Evolutionary conservation across 192 early-diverging fungal genomes (phyloP), one percentile per base, ranked within the genome.

Genomic region (Dissophora ornata): DNA sequence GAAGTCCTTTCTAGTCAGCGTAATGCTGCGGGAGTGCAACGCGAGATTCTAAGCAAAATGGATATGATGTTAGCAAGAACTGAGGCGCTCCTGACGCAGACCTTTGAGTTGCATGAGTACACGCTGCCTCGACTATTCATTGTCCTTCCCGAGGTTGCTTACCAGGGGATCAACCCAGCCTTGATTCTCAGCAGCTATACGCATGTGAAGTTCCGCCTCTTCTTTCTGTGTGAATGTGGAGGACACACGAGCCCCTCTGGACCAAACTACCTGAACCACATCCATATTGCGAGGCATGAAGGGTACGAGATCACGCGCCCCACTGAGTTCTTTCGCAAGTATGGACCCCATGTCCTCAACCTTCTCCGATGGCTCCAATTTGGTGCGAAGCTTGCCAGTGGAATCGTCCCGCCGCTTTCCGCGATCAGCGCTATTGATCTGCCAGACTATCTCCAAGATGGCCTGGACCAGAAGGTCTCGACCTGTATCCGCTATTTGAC

Each of bases 31-130:
- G 52, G 59, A 26, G 29, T 58, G 11, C 71, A 77, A 29, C 50
- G 52, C 22, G 5, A 56, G 63, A 34, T 65, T 10, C 32, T 67
- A 34, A 57, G 51, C 28, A 41, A 55, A 13, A 33, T 77, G 24
- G 45, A 62, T 9, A 41, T 24, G 9, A 13, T 77, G 19, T 57
- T 67, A 6, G 28, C 49, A 22, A 46, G 40, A 1, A 56, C 65
- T 13, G 51, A 66, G 22, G 50, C 63, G 25, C 30, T 77, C 21
- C 24, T 77, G 18, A 67, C 71, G n/a, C 71, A 77, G 48, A 67
- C 71, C 0, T 77, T 59, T 42, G 71, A 77, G 32, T 32, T 77
- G 33, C 71, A 77, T 22, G 71, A 77, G 71, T 77, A 77, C 46
- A 54, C 71, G 7, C 24, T 45, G 3, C 71, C 71, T 25, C 63